phyloP scores from a whole-genome alignment of 257 asterid genomes.

The Jaltomata sinuosa region DNA sequence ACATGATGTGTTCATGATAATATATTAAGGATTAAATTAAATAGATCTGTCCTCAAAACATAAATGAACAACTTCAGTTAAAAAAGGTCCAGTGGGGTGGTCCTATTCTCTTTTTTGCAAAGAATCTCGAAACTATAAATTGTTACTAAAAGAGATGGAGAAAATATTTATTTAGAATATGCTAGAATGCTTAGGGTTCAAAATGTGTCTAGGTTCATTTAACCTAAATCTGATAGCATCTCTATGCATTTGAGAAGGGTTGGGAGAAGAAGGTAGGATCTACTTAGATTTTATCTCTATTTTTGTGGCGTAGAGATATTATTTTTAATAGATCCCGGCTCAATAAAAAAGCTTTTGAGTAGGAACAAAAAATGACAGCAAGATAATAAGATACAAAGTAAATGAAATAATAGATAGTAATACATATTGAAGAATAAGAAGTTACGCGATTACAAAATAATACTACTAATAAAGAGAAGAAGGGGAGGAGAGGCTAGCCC shows the following conservation, averaged over 20 bases:
- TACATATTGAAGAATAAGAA: too few relatives aligned
- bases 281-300: too few relatives aligned
- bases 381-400: background rate
- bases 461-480: too few relatives aligned
- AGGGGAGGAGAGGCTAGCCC: too few relatives aligned
- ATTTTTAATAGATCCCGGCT: background rate
- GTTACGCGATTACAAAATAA: too few relatives aligned
- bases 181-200: background rate
- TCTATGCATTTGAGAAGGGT: background rate
- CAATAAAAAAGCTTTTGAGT: too few relatives aligned
- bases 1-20: background rate
- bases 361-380: too few relatives aligned
- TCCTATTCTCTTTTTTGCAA: background rate
- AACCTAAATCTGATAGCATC: background rate
- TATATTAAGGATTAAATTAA: background rate
- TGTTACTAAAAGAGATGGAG: background rate
- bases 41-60: background rate
- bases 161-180: background rate
- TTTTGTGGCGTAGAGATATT: background rate
- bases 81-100: background rate
- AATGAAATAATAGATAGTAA: background rate
- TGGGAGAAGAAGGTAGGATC: background rate
- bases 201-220: background rate
- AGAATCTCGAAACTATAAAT: background rate
- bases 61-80: background rate